Percentiles rank a stretch among this genome's conserved stretches.
Conservation (phyloP, 495 filamentous ascomycete genomes). For the Podospora anserina region DNA sequence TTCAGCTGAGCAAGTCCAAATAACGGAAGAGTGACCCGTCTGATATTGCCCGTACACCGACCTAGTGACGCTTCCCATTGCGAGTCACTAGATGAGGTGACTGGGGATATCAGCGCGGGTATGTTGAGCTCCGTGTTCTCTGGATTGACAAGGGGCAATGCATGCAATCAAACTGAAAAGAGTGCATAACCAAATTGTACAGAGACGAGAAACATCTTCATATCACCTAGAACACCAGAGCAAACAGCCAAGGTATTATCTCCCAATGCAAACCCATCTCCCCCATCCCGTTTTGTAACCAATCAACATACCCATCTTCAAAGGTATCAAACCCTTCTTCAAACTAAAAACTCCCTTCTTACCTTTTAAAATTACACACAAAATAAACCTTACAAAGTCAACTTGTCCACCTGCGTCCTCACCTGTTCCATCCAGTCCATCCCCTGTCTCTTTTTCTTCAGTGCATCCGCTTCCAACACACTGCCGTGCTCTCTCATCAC, state of each 20-base stretch:
- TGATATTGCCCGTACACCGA: too few relatives aligned
- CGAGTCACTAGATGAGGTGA: too few relatives aligned
- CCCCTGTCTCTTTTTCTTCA: conserved; percentile 19
- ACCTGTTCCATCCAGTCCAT: conserved; percentile 28
- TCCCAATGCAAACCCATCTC: background rate
- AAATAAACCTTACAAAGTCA: conserved; percentile 9
- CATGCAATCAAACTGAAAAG: too few relatives aligned
- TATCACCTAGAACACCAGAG: background rate
- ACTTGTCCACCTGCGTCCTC: conserved; percentile 23
- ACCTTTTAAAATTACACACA: background rate
- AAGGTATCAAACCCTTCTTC: background rate
- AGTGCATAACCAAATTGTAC: background rate
- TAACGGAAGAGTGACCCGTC: background rate
- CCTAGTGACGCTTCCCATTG: too few relatives aligned
- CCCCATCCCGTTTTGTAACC: background rate
- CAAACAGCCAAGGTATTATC: background rate
- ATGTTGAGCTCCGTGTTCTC: too few relatives aligned
- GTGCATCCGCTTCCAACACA: conserved; percentile 24
- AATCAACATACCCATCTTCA: background rate
- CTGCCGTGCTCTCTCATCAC: conserved; percentile 27
- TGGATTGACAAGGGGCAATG: too few relatives aligned
- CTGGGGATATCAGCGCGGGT: too few relatives aligned
- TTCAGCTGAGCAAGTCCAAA: background rate
- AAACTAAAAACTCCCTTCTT: background rate
- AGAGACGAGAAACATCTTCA: background rate